Conservation (phyloP, 2,329 filamentous ascomycete genomes). For the Boeremia exigua region DNA sequence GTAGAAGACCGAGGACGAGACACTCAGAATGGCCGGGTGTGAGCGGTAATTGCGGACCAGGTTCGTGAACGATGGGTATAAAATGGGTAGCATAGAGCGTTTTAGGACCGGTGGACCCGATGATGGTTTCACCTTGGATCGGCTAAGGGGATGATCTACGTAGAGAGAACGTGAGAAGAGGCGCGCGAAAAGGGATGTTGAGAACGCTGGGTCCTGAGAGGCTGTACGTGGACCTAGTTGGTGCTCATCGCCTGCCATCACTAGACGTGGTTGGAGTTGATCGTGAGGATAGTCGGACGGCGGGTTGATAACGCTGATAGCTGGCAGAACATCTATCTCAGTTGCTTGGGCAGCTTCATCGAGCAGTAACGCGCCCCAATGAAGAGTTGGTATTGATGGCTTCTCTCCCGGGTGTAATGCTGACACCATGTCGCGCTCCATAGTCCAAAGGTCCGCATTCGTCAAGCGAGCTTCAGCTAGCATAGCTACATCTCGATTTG, state of each 20-base stretch:
- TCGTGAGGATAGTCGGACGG: constrained; percentile 32
- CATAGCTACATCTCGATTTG: constrained; percentile 51
- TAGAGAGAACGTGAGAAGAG: constrained; percentile 49
- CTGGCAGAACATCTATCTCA: constrained; percentile 51
- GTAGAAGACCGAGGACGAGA: constrained; percentile 53
- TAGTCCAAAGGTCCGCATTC: constrained; percentile 49
- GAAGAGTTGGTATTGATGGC: constrained; percentile 26
- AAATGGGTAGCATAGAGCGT: constrained; percentile 48
- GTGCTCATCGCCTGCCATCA: constrained; percentile 56
- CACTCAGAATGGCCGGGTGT: constrained; percentile 53
- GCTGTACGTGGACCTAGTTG: constrained; percentile 52
- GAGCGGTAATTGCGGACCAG: constrained; percentile 56
- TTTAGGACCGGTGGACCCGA: constrained; percentile 35
- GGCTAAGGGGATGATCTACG: constrained; percentile 50
- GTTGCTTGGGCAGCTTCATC: constrained; percentile 57
- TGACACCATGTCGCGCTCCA: constrained; percentile 43
- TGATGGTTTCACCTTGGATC: constrained; percentile 36
- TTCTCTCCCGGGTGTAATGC: constrained; percentile 38
- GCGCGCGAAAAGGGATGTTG: constrained; percentile 52
- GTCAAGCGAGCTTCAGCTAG: constrained; percentile 52
- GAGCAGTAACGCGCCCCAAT: constrained; percentile 54
- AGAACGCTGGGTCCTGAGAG: constrained; percentile 42
- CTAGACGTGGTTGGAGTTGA: constrained; percentile 44
- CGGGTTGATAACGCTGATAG: constrained; percentile 50
- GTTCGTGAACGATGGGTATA: constrained; percentile 53